These are phyloP conservation scores for Biancaea sappan DNA, from an alignment of 306 rosid genomes.

Conservation along the genomic window DNA sequence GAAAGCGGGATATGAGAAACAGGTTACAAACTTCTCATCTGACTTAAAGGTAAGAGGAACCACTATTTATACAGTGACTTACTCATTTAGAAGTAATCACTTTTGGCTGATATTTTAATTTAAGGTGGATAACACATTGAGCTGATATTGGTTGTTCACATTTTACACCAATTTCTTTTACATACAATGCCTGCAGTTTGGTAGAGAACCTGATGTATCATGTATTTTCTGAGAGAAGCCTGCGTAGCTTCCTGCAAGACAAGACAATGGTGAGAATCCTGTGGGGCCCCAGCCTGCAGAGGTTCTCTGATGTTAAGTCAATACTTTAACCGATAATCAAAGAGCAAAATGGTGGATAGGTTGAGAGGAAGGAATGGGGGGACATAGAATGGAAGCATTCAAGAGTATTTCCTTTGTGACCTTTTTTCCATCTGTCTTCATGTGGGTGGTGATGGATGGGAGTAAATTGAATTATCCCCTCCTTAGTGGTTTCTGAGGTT, in stretches of 20 bases:
- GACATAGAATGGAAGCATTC: neutral
- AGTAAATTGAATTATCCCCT: neutral
- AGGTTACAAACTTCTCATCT: conserved; percentile 93
- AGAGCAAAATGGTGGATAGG: neutral
- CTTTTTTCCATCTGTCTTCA: neutral
- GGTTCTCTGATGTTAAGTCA: neutral
- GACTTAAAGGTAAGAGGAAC: conserved; percentile 80
- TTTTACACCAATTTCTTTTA: conserved; percentile 1
- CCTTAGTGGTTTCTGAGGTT: neutral
- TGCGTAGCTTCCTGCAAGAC: neutral
- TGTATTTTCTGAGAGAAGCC: neutral
- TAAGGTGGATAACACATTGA: neutral
- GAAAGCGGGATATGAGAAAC: conserved; percentile 92
- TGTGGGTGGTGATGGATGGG: neutral
- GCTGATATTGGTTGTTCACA: conserved; percentile 6
- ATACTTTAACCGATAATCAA: neutral
- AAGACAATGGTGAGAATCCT: neutral
- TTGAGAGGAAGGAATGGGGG: neutral
- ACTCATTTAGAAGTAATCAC: conserved; percentile 12
- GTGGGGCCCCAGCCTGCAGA: neutral
- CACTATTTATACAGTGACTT: conserved; percentile 24
- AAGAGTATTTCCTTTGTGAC: neutral
- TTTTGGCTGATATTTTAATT: neutral
- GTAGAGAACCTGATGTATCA: neutral
- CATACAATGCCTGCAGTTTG: conserved; percentile 5